Evolutionary conservation across 73 alveolate genomes (phyloP), one percentile per base, ranked within the genome.

Genomic region (Durusdinium trenchii): DNA sequence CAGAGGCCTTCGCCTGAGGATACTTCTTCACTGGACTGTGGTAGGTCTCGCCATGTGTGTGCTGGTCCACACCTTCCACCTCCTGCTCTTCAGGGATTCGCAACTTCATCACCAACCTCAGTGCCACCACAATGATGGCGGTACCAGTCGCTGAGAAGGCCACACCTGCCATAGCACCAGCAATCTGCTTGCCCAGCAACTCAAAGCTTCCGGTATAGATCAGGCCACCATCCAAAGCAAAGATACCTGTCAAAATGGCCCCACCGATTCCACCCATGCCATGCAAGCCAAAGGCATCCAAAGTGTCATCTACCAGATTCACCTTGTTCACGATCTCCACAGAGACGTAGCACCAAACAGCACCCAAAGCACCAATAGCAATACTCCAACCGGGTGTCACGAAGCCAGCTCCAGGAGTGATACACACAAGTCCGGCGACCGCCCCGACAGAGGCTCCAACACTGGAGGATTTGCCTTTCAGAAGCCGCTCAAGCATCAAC

Each of bases 321-420:
- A 86, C 38, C 95, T 23, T 86, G 83, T 60, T 86, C 84, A 86
- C 36, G n/a, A 61, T 35, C 62, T 47, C 95, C 82, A 43, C 50
- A 4, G 95, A 35, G 82, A 61, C n/a, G n/a, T n/a, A n/a, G n/a
- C n/a, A n/a, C n/a, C n/a, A n/a, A n/a, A n/a, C n/a, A n/a, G n/a
- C n/a, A n/a, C 82, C 82, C 60, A 61, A 48, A 51, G 71, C 84
- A 48, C 95, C 95, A 5, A 86, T 35, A 46, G 83, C 84, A 40
- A 86, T 86, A 50, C 96, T 89, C 96, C 96, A 89, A 48, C 96
- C 96, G 14, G 96, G 96, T 20, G 96, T 89, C 75, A 89, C 96
- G 38, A 89, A 89, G 86, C 96, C 96, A 23, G 96, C 96, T 3
- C 86, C 96, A 0, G 96, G 96, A 1, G 96, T 89, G 96, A 89